Conservation (phyloP, 495 filamentous ascomycete genomes). For the Penicillium chermesinum region DNA sequence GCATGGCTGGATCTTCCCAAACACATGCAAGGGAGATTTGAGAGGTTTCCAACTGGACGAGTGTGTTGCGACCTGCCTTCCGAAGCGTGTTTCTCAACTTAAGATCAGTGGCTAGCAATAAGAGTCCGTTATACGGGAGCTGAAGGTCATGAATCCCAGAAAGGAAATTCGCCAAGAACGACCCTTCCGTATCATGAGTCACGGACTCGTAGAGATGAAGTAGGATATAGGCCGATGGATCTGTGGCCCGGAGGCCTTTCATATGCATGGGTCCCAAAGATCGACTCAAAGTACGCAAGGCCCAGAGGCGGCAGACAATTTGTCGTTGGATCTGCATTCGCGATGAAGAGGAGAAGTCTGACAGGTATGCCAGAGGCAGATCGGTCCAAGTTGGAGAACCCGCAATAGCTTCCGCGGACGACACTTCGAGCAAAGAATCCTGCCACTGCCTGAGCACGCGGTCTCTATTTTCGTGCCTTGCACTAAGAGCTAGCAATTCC, state of each 20-base stretch:
- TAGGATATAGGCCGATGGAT: constrained; percentile 22
- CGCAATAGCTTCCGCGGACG: constrained; percentile 18
- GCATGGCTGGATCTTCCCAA: constrained; percentile 24
- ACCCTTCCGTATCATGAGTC: constrained; percentile 4
- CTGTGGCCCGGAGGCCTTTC: constrained; percentile 12
- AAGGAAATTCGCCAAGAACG: constrained; percentile 29
- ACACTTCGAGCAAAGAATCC: constrained; percentile 22
- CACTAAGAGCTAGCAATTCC: constrained; percentile 22
- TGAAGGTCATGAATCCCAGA: constrained; percentile 27
- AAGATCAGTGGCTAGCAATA: constrained; percentile 26
- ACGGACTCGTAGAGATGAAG: constrained; percentile 29
- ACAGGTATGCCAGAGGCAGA: constrained; percentile 5
- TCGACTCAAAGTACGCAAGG: constrained; percentile 27
- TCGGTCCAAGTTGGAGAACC: constrained; percentile 26
- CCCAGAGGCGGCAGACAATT: constrained; percentile 37
- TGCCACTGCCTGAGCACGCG: constrained; percentile 29
- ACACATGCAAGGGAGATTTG: constrained; percentile 25
- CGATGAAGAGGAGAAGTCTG: neutral
- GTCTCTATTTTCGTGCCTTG: constrained; percentile 6
- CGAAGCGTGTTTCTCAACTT: constrained; percentile 20
- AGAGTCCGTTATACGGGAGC: constrained; percentile 30
- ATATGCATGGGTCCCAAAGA: constrained; percentile 21
- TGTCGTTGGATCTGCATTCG: constrained; percentile 13
- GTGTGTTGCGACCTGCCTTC: constrained; percentile 19
- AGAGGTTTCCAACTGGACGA: constrained; percentile 30